Base-by-base conservation (phyloP, 2,329 filamentous ascomycete species). In the Hawksworthiomyces lignivorus region DNA sequence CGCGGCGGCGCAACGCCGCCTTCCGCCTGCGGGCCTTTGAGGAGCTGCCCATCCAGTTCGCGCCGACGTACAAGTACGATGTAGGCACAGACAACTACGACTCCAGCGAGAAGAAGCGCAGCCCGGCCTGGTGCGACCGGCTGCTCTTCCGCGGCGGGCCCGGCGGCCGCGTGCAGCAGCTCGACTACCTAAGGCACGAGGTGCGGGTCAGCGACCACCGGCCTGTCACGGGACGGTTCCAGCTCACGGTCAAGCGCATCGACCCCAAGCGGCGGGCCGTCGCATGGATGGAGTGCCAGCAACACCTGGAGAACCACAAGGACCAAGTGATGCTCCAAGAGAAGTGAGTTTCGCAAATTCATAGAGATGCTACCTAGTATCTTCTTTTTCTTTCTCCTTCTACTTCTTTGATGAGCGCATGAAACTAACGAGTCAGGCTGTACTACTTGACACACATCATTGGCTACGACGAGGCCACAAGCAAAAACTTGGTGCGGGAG, bases 61-160 rank as follows among this genome's bases (percentile, higher is more conserved):
- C 87, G 7, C 92, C 92, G 1, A 98, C 92, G 0, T 98, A 98
- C 70, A 98, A 98, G 61, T 98, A 98, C 60, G 92, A 98, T 53
- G 87, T 97, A 1, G 89, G 89, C 14, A 94, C 87, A 0, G 90
- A 97, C 57, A 84, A 79, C 7, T 98, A 97, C 61, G 92, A 98
- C 59, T 84, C 85, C 1, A 90, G 85, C 53, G 92, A 98, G 62
- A 98, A 98, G 71, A 87, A 87, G 61, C 78, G 92, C 37, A 84
- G 87, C 18, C 92, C 92, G 0, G 92, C 92, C 1, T 98, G 92
- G 92, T 98, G 92, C 60, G 92, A 98, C 66, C 79, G 92, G 27
- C 66, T 98, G 28, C 67, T 98, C n/a, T 94, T 87, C 57, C 77
- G 89, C 18, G 87, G 87, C 18, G 48, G 44, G 3, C 43, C 15